A percentile compares a stretch with the other conserved stretches of the same genome.
Conservation (phyloP, 768 basidiomycete genomes). For the Stropharia rugosoannulata region DNA sequence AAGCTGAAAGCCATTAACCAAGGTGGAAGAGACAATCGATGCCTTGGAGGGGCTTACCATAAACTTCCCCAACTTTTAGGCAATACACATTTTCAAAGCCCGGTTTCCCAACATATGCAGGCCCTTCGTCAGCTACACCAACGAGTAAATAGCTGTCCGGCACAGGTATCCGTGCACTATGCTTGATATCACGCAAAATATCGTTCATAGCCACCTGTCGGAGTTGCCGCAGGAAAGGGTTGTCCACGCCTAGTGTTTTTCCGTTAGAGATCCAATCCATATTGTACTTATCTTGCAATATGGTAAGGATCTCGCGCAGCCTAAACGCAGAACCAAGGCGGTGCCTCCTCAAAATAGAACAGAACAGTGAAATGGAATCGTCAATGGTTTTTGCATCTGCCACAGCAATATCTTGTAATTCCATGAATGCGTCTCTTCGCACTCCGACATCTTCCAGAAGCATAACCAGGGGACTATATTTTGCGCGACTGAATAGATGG, state of each 20-base stretch:
- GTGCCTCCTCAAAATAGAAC: conserved; percentile 47
- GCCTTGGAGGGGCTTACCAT: conserved; percentile 44
- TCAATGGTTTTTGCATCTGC: conserved; percentile 58
- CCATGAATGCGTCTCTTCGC: conserved; percentile 50
- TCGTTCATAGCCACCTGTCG: conserved; percentile 63
- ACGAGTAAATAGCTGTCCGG: conserved; percentile 69
- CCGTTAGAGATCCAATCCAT: conserved; percentile 42
- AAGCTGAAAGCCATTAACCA: conserved; percentile 37
- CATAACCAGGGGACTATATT: conserved; percentile 67
- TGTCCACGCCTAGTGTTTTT: conserved; percentile 39
- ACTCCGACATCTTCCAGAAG: conserved; percentile 77
- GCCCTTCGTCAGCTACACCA: conserved; percentile 83
- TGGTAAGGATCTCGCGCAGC: conserved; percentile 50
- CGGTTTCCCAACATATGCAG: conserved; percentile 45
- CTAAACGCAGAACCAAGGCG: conserved; percentile 44
- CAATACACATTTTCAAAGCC: conserved; percentile 54
- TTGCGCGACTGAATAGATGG: not conserved
- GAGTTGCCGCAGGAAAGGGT: conserved; percentile 55
- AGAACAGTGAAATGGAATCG: conserved; percentile 50
- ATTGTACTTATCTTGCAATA: conserved; percentile 39
- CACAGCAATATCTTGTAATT: conserved; percentile 61
- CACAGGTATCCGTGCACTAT: conserved; percentile 71
- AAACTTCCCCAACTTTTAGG: conserved; percentile 60
- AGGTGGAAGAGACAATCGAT: not conserved
- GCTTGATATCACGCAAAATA: conserved; percentile 72